phyloP scores from a whole-genome alignment of 2,329 filamentous ascomycete species.

The Nemania sp. region DNA sequence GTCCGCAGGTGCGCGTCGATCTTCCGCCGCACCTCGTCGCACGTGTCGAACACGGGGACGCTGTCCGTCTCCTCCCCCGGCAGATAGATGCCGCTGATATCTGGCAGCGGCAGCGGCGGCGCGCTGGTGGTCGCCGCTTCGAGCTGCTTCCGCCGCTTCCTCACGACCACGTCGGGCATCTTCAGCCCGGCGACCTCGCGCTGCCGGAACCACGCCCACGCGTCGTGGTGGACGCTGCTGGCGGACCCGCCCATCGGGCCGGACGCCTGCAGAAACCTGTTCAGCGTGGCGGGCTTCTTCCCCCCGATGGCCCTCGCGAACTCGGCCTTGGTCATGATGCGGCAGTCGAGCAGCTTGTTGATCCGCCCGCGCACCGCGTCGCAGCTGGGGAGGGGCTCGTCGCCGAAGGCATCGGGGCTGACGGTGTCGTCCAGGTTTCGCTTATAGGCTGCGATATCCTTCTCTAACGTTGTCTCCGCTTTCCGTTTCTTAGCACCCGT shows the following conservation, averaged over 20 bases:
- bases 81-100: slow-evolving; percentile 48
- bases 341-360: slow-evolving; percentile 31
- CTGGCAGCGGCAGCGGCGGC: slow-evolving; percentile 30
- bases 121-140: slow-evolving; percentile 25
- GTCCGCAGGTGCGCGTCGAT: slow-evolving; percentile 54
- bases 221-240: slow-evolving; percentile 22
- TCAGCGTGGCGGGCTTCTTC: slow-evolving; percentile 20
- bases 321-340: slow-evolving; percentile 35
- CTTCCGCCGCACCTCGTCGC: slow-evolving; percentile 61
- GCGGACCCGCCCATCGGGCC: slow-evolving; percentile 26
- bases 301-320: slow-evolving; percentile 28
- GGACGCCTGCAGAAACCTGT: slow-evolving; percentile 24
- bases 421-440: slow-evolving; percentile 31
- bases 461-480: slow-evolving; percentile 31
- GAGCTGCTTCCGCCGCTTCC: slow-evolving; percentile 32
- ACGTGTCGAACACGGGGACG: slow-evolving; percentile 59
- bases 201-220: slow-evolving; percentile 35
- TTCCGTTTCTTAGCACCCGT: slow-evolving; percentile 34
- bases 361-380: slow-evolving; percentile 30
- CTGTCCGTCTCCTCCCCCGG: slow-evolving; percentile 48
- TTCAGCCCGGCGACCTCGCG: slow-evolving; percentile 32
- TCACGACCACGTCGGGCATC: slow-evolving; percentile 35
- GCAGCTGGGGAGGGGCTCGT: slow-evolving; percentile 23
- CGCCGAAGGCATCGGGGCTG: slow-evolving; percentile 7
- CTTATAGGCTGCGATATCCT: slow-evolving; percentile 38